Base-by-base conservation (phyloP, 75 land plant genomes). In the Cryptomeria japonica region DNA sequence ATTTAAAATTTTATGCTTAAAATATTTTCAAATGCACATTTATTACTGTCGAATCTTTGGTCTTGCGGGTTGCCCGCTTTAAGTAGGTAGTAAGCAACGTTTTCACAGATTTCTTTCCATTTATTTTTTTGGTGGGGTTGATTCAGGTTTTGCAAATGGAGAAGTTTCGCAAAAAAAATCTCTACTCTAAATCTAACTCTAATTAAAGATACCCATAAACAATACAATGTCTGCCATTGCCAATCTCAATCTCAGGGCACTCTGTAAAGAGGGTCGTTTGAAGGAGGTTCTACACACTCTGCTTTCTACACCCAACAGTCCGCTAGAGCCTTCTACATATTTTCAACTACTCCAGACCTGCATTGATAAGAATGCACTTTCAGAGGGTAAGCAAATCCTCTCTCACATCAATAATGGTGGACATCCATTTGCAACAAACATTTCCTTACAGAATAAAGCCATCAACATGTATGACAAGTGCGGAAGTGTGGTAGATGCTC, bases 401-500 rank as follows among this genome's bases (percentile, higher is more conserved):
- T 16, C 42, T 39, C 80, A 78, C 80, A 78, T 78, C 25, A 78
- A 5, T 78, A 2, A 9, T 7, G 38, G 80, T 5, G 80, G 80
- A 78, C 38, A 5, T 37, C 9, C 41, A 16, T 78, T 38, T 39
- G 25, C 41, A 25, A 37, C 80, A 78, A 19, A 38, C 10, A 78
- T 39, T 39, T 19, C 38, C 7, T 78, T 78, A 31, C 42, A 39
- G 1, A 78, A 78, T 39, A 78, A 78, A 37, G 22, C 41, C 38
- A 78, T 78, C 6, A 78, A 39, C 80, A 38, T 78, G 80, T 78
- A 18, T 78, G 42, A 37, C 37, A 77, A 77, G 38, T 28, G 53
- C 32, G 85, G 85, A 13, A 84, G 49, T 38, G 9, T 84, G 19
- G 42, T 16, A 2, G 85, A 84, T 36, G 85, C 85, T 31, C 85